Conservation (phyloP, 768 basidiomycete genomes). For the Sporobolomyces roseus region DNA sequence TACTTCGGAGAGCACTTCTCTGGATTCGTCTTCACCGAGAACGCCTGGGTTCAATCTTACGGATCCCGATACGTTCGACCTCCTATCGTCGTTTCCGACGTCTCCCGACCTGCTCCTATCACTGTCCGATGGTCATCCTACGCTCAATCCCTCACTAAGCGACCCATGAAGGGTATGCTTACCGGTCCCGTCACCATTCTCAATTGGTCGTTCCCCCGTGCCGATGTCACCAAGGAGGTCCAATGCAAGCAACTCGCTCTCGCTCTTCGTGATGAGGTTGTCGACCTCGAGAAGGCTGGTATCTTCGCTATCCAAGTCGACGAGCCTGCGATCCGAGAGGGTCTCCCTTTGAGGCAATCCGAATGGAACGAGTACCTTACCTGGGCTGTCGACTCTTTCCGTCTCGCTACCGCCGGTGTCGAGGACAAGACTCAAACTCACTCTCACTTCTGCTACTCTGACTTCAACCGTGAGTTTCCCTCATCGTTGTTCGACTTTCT, state of each 20-base stretch:
- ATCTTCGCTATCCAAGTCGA: constrained; percentile 99
- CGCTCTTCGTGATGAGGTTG: constrained; percentile 94
- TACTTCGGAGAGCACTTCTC: constrained; percentile 96
- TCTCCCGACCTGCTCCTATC: constrained; percentile 86
- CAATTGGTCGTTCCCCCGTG: constrained; percentile 99
- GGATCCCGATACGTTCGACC: constrained; percentile 98
- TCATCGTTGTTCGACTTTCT: constrained; percentile 47
- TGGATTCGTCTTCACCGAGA: constrained; percentile 97
- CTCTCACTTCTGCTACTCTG: constrained; percentile 94
- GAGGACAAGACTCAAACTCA: constrained; percentile 90
- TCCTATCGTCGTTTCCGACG: constrained; percentile 96
- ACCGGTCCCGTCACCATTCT: constrained; percentile 73
- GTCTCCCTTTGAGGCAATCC: constrained; percentile 88
- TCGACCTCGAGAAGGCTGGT: constrained; percentile 85
- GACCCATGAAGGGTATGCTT: constrained; percentile 99
- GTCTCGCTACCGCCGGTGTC: constrained; percentile 93
- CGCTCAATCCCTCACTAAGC: constrained; percentile 86
- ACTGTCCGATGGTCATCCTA: constrained; percentile 96
- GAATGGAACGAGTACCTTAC: constrained; percentile 96
- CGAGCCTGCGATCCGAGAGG: constrained; percentile 99
- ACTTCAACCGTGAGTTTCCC: constrained; percentile 64
- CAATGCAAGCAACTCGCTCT: constrained; percentile 98
- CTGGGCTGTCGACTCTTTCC: constrained; percentile 99
- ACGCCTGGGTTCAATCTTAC: constrained; percentile 99
- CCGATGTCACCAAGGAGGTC: constrained; percentile 89